Percentiles rank a stretch among this genome's conserved stretches.
phyloP scores from a whole-genome alignment of 805 yeast species.

The Starmerella bombi region DNA sequence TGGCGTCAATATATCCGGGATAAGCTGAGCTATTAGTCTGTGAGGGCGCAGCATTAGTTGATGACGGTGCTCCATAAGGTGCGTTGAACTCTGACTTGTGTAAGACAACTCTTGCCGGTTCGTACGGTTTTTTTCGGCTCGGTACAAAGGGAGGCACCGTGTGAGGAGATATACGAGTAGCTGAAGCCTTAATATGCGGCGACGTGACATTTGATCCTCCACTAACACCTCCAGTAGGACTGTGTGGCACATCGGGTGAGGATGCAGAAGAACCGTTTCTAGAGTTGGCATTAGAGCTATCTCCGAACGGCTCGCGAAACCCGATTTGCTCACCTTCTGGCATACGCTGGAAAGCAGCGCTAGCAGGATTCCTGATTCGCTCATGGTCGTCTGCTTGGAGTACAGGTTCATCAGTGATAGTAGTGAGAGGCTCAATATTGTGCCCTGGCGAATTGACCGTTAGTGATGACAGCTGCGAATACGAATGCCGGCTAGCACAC shows the following conservation, averaged over 20 bases:
- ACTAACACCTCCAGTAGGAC: background rate
- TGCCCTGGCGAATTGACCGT: constrained; percentile 11
- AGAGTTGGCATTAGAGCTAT: background rate
- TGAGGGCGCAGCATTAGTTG: background rate
- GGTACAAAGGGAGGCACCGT: background rate
- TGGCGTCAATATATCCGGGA: background rate
- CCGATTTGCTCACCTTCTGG: constrained; percentile 25
- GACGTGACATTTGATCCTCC: background rate
- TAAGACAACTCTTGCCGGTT: constrained; percentile 22
- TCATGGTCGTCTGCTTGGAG: constrained; percentile 23
- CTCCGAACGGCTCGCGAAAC: constrained; percentile 16
- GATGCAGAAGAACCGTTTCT: background rate
- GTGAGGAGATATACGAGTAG: background rate
- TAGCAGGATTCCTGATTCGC: constrained; percentile 27
- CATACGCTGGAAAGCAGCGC: constrained; percentile 21
- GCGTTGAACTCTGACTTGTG: constrained; percentile 14
- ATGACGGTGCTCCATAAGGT: background rate
- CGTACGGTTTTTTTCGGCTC: constrained; percentile 16
- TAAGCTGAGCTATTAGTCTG: background rate
- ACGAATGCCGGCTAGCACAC: constrained; percentile 10
- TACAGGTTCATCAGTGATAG: constrained; percentile 13
- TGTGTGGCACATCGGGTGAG: background rate
- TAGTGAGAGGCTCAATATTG: background rate
- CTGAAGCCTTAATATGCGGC: background rate
- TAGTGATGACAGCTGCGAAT: constrained; percentile 16